Conservation (phyloP, 176 grass and related monocot genomes). For the Saccharum officinarum region DNA sequence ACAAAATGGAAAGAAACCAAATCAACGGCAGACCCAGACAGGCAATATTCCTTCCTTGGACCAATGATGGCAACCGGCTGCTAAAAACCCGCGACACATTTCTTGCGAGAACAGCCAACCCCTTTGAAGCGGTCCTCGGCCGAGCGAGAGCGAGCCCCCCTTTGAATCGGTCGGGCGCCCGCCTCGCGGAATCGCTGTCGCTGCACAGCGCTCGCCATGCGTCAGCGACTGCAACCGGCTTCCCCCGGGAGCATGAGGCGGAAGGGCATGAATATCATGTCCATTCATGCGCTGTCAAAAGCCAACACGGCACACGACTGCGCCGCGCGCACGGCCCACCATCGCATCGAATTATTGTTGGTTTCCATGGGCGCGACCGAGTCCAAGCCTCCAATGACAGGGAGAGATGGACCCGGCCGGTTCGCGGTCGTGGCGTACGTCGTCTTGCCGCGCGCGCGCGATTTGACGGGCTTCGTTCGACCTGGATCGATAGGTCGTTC, state of each 20-base stretch:
- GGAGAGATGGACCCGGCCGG: background rate
- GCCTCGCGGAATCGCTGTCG: background rate
- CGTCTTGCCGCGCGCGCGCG: background rate
- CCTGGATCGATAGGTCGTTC: background rate
- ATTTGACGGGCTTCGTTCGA: background rate
- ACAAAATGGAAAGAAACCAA: background rate
- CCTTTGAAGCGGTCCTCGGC: constrained; percentile 42
- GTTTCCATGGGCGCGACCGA: constrained; percentile 7
- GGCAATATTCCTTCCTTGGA: constrained; percentile 1
- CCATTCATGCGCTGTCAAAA: constrained; percentile 15
- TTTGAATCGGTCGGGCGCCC: constrained; percentile 47
- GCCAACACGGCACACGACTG: background rate
- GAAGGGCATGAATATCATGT: too few species aligned
- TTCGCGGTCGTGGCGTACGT: background rate
- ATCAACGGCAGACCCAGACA: background rate
- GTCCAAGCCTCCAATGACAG: background rate
- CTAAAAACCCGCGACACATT: constrained; percentile 10
- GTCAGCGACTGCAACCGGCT: background rate
- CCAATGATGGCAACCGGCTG: constrained; percentile 29
- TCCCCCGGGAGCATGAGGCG: too few species aligned
- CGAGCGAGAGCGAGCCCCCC: background rate
- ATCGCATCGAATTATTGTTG: background rate
- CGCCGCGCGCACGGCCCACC: background rate
- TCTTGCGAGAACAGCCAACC: background rate
- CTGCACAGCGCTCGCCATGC: background rate